Percentiles rank a stretch among this genome's conserved stretches.
Conservation (phyloP, 495 filamentous ascomycete genomes). For the Cercophora scortea region DNA sequence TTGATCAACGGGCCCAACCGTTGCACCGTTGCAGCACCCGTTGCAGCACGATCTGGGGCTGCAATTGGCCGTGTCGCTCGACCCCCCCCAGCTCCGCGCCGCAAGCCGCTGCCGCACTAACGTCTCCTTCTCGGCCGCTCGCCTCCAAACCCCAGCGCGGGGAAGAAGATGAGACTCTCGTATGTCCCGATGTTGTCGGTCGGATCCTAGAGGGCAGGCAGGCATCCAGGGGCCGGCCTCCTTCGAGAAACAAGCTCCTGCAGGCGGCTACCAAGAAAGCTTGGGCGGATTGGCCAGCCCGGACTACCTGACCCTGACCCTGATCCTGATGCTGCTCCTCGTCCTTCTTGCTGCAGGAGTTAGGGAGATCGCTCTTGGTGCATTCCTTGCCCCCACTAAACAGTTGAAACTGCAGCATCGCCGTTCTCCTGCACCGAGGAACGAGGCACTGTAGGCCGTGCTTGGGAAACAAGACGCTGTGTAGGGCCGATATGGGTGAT, state of each 20-base stretch:
- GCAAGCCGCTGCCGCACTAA: constrained; percentile 18
- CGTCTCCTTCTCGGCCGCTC: constrained; percentile 16
- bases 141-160: constrained; percentile 27
- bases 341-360: not conserved
- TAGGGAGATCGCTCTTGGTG: not conserved
- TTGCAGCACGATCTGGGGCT: no score
- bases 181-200: constrained; percentile 1
- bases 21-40: no score
- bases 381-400: not conserved
- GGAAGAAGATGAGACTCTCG: constrained; percentile 27
- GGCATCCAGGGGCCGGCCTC: no score
- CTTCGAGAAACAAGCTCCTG: no score
- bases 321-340: not conserved
- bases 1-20: no score
- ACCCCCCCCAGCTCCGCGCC: constrained; percentile 1
- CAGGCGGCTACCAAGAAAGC: no score
- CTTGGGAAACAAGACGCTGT: not conserved
- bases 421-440: not conserved
- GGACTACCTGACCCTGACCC: not conserved
- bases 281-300: not conserved
- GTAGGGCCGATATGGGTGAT: no score
- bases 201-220: no score
- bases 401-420: not conserved
- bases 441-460: not conserved
- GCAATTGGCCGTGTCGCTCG: not conserved